Base-by-base conservation (phyloP, 2,329 filamentous ascomycete genomes). In the Zelopaecilomyces penicillatus region DNA sequence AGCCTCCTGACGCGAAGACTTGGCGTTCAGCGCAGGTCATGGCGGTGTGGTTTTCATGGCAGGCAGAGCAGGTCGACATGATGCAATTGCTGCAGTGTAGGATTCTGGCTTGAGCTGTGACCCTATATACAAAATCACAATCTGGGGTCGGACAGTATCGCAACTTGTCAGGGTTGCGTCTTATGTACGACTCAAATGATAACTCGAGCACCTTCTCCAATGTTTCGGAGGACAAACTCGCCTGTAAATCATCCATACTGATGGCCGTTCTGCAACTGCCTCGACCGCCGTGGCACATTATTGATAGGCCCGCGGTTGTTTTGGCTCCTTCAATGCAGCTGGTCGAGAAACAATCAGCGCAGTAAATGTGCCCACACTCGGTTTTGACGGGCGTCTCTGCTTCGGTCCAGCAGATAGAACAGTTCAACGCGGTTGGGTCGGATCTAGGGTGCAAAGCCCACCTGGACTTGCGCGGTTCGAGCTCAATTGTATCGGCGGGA, bases 141-240 rank as follows among this genome's bases (percentile, higher is more conserved):
- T 70, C 67, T 0, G 68, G 60, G 0, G 65, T 68, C 2, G 68
- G 65, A 42, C 71, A 74, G 48, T 63, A 64, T 4, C 55, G 60
- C 8, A 73, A 54, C 1, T 48, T 34, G 7, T 55, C 34, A 1
- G 63, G 61, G 30, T 60, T 55, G 4, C 48, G 57, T 5, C 55
- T 57, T 32, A 70, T 48, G 45, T 69, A 60, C 0, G 58, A 53
- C 3, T 50, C 45, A 42, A 70, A 66, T 0, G 66, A 66, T 1
- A 52, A 50, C n/a, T 62, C 47, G 4, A 70, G 57, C 3, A 19
- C 19, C 19, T 19, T 19, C 19, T 19, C 19, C 19, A 19, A 19
- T 19, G 19, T 19, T 19, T 19, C 19, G 19, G 19, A 19, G 19
- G 19, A 19, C 19, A 19, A 19, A 19, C 19, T 19, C 19, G 19